A percentile compares a stretch with the other conserved stretches of the same genome.
Conservation (phyloP, 2,329 filamentous ascomycete species). For the Verticillium klebahnii region DNA sequence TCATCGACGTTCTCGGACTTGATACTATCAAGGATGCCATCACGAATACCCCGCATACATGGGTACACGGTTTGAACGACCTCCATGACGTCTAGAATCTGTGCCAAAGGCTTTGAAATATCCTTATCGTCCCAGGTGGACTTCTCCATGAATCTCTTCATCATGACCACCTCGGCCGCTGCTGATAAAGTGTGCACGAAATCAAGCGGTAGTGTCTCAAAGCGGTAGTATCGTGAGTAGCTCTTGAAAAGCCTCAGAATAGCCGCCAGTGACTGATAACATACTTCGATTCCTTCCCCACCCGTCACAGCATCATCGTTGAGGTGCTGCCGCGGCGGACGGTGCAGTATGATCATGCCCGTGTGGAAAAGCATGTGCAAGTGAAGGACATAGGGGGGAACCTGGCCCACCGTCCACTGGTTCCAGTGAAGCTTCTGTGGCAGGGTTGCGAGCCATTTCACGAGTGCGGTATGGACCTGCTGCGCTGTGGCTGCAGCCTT, state of each 20-base stretch:
- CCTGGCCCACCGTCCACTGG: constrained; percentile 42
- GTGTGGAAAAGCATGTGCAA: constrained; percentile 47
- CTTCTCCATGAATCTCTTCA: constrained; percentile 37
- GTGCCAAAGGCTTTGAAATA: constrained; percentile 44
- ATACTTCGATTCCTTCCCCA: constrained; percentile 43
- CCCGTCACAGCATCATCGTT: constrained; percentile 30
- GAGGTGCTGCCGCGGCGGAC: constrained; percentile 39
- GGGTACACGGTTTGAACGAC: constrained; percentile 47
- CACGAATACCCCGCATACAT: constrained; percentile 36
- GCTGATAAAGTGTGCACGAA: constrained; percentile 45
- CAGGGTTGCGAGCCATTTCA: constrained; percentile 40
- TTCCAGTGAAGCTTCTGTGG: constrained; percentile 46
- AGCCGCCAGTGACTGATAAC: constrained; percentile 41
- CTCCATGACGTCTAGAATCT: constrained; percentile 44
- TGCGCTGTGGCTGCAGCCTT: constrained; percentile 36
- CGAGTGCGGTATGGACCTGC: constrained; percentile 40
- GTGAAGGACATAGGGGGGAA: constrained; percentile 41
- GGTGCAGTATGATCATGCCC: constrained; percentile 46
- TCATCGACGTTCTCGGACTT: not conserved
- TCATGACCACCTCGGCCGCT: constrained; percentile 39
- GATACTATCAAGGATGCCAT: constrained; percentile 20
- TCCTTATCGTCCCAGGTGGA: constrained; percentile 35
- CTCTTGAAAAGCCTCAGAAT: constrained; percentile 39
- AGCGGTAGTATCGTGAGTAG: constrained; percentile 39
- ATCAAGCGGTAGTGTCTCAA: constrained; percentile 37